phyloP scores from a whole-genome alignment of 106 monocot species.

The Dendrobium nobile region DNA sequence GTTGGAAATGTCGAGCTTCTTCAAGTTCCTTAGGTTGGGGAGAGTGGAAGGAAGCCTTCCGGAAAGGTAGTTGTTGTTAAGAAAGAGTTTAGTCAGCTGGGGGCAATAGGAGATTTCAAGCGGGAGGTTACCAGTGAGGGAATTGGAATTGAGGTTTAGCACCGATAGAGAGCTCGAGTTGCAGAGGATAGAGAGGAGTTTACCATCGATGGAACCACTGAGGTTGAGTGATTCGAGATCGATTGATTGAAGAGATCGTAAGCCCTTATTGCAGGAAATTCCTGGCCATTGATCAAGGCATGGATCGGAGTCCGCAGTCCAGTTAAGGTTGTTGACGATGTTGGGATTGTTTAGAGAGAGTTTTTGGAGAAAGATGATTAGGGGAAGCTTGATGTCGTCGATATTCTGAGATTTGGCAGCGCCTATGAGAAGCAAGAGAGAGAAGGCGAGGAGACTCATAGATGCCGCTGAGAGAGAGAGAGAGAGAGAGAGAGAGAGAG shows the following conservation, averaged over 20 bases:
- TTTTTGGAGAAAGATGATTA: slow-evolving; percentile 27
- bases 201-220: slow-evolving; percentile 22
- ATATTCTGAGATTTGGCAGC: background rate
- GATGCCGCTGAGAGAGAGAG: background rate
- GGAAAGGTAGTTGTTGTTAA: slow-evolving; percentile 27
- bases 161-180: background rate
- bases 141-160: slow-evolving; percentile 18
- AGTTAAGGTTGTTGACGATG: slow-evolving; percentile 7
- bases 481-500: background rate
- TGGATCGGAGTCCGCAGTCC: slow-evolving; percentile 24
- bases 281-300: slow-evolving; percentile 6
- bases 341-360: slow-evolving; percentile 12
- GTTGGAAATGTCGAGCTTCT: slow-evolving; percentile 23
- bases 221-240: slow-evolving; percentile 14
- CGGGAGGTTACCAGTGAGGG: slow-evolving; percentile 16
- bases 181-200: slow-evolving; percentile 12
- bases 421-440: slow-evolving; percentile 7
- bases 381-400: slow-evolving; percentile 13
- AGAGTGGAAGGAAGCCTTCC: slow-evolving; percentile 30
- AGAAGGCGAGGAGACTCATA: slow-evolving; percentile 5
- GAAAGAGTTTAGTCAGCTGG: slow-evolving; percentile 17
- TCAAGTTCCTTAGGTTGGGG: slow-evolving; percentile 20
- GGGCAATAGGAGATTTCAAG: slow-evolving; percentile 23
- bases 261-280: background rate
- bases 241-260: background rate